Conservation (phyloP, 768 basidiomycete species). For the Boletus pseudo-olivaceus region DNA sequence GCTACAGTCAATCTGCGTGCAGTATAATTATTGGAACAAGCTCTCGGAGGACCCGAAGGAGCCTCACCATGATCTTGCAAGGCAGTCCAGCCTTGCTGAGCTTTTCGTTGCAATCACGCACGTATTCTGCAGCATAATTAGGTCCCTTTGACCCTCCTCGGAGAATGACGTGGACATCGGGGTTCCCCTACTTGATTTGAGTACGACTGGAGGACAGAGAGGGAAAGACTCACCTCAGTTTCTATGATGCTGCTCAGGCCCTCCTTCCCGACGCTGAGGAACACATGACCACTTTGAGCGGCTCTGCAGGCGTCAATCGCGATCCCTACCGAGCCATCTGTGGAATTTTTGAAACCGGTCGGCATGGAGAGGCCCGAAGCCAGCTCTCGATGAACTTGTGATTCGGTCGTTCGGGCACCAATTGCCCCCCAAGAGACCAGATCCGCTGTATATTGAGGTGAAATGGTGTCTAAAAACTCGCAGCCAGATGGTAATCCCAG, state of each 20-base stretch:
- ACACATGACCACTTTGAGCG: conserved; percentile 87
- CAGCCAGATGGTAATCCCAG: conserved; percentile 93
- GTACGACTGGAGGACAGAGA: background rate
- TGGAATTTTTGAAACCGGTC: conserved; percentile 98
- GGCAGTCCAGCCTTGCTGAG: conserved; percentile 74
- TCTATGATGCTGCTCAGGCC: conserved; percentile 93
- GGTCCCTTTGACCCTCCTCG: conserved; percentile 89
- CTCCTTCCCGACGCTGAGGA: conserved; percentile 96
- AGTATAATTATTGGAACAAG: background rate
- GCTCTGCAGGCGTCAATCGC: conserved; percentile 96
- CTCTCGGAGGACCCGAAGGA: background rate
- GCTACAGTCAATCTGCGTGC: conserved; percentile 83
- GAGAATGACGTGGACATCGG: conserved; percentile 90
- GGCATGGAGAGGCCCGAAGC: conserved; percentile 89
- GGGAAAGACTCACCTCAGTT: conserved; percentile 59
- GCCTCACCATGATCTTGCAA: conserved; percentile 80
- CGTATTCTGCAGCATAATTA: conserved; percentile 79
- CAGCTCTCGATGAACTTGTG: conserved; percentile 89
- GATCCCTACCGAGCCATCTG: conserved; percentile 87
- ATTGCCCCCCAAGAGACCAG: conserved; percentile 95
- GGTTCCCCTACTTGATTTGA: conserved; percentile 62
- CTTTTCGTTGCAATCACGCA: conserved; percentile 70
- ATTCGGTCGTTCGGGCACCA: conserved; percentile 89
- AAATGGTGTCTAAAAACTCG: conserved; percentile 85
- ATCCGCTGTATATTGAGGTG: conserved; percentile 91